Conservation (phyloP, 2,329 filamentous ascomycete genomes). For the Talaromyces sp. region DNA sequence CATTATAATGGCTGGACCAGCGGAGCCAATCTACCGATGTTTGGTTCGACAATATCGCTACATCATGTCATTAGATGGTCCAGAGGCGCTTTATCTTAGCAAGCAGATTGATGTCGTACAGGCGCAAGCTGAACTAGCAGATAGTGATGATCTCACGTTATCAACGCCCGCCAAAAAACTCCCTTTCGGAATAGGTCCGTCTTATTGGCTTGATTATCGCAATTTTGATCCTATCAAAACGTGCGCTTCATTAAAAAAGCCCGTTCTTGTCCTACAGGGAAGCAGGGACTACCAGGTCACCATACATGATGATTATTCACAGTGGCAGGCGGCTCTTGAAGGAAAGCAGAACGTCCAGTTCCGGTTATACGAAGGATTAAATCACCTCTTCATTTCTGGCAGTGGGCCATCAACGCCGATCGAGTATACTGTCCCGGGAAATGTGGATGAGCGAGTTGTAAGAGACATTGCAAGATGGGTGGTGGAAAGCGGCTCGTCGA, state of each 20-base stretch:
- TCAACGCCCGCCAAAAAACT: slow-evolving; percentile 2
- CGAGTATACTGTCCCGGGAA: slow-evolving; percentile 3
- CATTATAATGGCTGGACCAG: slow-evolving; percentile 5
- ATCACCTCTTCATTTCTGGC: slow-evolving; percentile 4
- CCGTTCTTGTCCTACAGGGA: background rate
- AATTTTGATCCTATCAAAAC: background rate
- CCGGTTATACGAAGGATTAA: background rate
- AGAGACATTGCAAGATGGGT: background rate
- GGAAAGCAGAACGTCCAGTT: background rate
- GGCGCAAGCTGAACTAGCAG: background rate
- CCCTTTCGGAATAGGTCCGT: background rate
- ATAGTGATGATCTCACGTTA: background rate
- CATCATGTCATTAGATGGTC: slow-evolving; percentile 3
- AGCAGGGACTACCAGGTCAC: slow-evolving; percentile 5
- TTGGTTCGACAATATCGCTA: slow-evolving; percentile 1
- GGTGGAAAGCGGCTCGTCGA: no score
- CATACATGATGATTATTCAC: background rate
- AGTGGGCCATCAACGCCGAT: background rate
- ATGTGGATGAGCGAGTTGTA: slow-evolving; percentile 2
- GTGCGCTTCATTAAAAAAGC: background rate
- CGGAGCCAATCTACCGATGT: slow-evolving; percentile 2
- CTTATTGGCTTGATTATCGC: background rate
- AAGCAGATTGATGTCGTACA: background rate
- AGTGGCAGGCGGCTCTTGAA: background rate
- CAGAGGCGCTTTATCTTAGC: background rate